Base-by-base conservation (phyloP, 2,329 filamentous ascomycete species). In the Beauveria brongniartii region DNA sequence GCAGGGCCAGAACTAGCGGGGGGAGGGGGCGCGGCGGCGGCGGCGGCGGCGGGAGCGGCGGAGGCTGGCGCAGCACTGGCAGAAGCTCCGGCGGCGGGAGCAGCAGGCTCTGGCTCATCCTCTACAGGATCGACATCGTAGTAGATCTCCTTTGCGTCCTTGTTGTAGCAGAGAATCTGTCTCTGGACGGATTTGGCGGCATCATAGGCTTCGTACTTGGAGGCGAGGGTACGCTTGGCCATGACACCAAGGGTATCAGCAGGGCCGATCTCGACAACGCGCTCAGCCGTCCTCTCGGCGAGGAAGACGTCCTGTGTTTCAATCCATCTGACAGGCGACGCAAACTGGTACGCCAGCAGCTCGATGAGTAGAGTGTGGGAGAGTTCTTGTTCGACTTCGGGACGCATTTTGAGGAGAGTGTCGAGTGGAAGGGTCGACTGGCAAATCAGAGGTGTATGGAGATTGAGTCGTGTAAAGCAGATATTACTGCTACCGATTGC, bases 271-370 rank as follows among this genome's bases (percentile, higher is more conserved):
- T 99, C 94, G 70, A 99, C 94, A 72, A 99, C 95, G 72, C 94
- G 88, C 83, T 99, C 94, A 55, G 94, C 95, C 57, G 87, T 89
- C 80, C 96, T 94, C 77, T 97, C 92, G 66, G 89, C 93, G 69
- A 99, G 89, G 72, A 99, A 94, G 69, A 99, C 94, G 93, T 99
- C 94, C 79, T 99, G 94, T 60, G 94, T 99, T 80, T 99, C 94
- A 77, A 99, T 99, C 94, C 94, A 99, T 87, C 94, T 88, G 69
- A 99, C 94, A 55, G 94, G 94, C 59, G 93, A 97, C 70, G 94
- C 94, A 77, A 99, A 99, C 75, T 99, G 94, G 78, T 97, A 99
- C 81, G 94, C 94, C 69, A 99, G 87, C 66, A 99, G 90, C 87
- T 99, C 94, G 67, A 99, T 91, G 74, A 99, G 90, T 78, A 99